Evolutionary conservation across 2,329 filamentous ascomycete species (phyloP).

Genomic region (Aspergillus piperis): DNA sequence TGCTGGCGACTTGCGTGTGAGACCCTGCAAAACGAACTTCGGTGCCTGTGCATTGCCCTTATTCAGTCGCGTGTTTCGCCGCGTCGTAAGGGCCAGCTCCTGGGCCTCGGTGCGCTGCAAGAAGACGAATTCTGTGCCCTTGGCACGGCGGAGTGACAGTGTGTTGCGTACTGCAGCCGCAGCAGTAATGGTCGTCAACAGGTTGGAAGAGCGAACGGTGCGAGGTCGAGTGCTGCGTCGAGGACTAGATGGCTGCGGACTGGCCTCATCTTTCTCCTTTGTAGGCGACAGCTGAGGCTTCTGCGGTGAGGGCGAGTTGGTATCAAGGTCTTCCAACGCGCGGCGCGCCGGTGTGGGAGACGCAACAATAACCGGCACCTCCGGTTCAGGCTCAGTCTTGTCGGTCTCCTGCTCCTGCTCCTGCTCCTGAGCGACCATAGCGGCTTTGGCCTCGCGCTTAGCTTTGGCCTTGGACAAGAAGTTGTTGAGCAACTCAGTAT

Average conservation of each 20-base stretch:
- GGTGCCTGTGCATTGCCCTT: conserved; percentile 41
- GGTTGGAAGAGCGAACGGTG: conserved; percentile 17
- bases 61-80: conserved; percentile 47
- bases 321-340: conserved; percentile 39
- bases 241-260: conserved; percentile 28
- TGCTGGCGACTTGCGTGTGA: conserved; percentile 23
- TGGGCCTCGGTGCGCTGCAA: conserved; percentile 44
- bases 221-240: conserved; percentile 41
- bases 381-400: conserved; percentile 15
- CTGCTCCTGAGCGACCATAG: conserved; percentile 9
- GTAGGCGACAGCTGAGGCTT: conserved; percentile 31
- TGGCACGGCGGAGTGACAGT: conserved; percentile 46
- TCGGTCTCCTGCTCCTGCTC: conserved; percentile 16
- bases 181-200: conserved; percentile 21
- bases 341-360: conserved; percentile 35
- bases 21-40: conserved; percentile 30
- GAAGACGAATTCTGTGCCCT: conserved; percentile 49
- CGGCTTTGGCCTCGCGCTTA: conserved; percentile 41
- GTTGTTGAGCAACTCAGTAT: conserved; percentile 42
- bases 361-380: conserved; percentile 17
- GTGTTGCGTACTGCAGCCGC: conserved; percentile 36
- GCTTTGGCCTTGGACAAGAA: conserved; percentile 45
- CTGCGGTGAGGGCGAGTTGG: conserved; percentile 42
- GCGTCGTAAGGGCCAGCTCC: conserved; percentile 44
- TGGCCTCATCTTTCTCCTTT: conserved; percentile 28